Conservation (phyloP, 352 stramenopile genomes). For the Thalassiosira hispida region DNA sequence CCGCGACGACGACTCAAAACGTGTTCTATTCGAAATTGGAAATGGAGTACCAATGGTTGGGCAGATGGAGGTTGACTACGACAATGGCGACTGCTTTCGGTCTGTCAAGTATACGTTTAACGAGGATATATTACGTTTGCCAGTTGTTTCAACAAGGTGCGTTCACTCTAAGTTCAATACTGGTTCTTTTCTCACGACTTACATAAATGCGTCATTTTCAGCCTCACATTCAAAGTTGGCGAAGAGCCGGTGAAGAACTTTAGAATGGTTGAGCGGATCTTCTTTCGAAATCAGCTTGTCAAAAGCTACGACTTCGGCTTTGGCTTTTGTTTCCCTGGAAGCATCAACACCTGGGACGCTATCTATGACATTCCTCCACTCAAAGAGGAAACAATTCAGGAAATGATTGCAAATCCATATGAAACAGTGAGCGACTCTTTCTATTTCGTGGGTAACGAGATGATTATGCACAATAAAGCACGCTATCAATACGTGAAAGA, state of each 20-base stretch:
- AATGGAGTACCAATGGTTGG: constrained; percentile 19
- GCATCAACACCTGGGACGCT: constrained; percentile 94
- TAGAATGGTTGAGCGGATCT: constrained; percentile 96
- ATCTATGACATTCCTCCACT: constrained; percentile 93
- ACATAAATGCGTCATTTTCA: constrained; percentile 18
- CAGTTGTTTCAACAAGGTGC: constrained; percentile 27
- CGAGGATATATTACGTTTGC: constrained; percentile 60
- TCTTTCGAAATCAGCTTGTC: constrained; percentile 93
- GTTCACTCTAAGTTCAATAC: neutral
- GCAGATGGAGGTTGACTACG: constrained; percentile 43
- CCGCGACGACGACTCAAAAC: constrained; percentile 93
- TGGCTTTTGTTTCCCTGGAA: constrained; percentile 95
- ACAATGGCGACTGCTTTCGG: constrained; percentile 70
- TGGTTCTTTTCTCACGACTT: neutral
- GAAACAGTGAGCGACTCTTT: constrained; percentile 92
- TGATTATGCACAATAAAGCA: constrained; percentile 93
- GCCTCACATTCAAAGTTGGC: constrained; percentile 93
- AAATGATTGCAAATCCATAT: constrained; percentile 94
- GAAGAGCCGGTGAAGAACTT: constrained; percentile 90
- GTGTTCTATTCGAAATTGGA: constrained; percentile 92
- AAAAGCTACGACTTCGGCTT: constrained; percentile 91
- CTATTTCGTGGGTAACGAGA: constrained; percentile 94
- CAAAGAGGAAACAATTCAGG: constrained; percentile 91
- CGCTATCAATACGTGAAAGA: constrained; percentile 95
- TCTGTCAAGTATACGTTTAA: constrained; percentile 64